A percentile compares a stretch with the other conserved stretches of the same genome.
Conservation (phyloP, 768 basidiomycete genomes). For the Vishniacozyma victoriae region DNA sequence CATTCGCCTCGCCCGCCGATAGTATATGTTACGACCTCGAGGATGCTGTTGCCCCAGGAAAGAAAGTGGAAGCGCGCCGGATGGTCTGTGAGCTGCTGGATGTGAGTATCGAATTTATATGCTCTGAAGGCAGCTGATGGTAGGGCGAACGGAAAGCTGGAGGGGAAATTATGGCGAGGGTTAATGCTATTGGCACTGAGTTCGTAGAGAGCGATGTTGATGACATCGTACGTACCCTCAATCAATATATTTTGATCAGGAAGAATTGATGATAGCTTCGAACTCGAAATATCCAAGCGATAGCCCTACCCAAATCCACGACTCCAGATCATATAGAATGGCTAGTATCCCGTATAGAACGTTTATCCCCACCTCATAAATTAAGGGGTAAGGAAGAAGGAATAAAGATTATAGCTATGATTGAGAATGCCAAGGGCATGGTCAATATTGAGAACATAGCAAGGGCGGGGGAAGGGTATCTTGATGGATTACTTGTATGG, state of each 20-base stretch:
- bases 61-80: slow-evolving; percentile 57
- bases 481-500: slow-evolving; percentile 65
- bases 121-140: background rate
- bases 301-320: slow-evolving; percentile 83
- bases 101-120: slow-evolving; percentile 11
- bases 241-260: no score
- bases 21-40: slow-evolving; percentile 82
- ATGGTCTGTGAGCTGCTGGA: slow-evolving; percentile 57
- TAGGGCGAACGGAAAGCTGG: slow-evolving; percentile 18
- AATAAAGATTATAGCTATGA: slow-evolving; percentile 66
- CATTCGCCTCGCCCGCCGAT: slow-evolving; percentile 60
- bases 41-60: slow-evolving; percentile 67
- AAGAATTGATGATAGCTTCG: no score
- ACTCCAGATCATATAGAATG: slow-evolving; percentile 60
- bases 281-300: slow-evolving; percentile 54
- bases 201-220: slow-evolving; percentile 40
- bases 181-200: slow-evolving; percentile 41
- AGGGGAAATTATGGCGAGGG: slow-evolving; percentile 39
- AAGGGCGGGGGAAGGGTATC: slow-evolving; percentile 57
- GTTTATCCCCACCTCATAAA: slow-evolving; percentile 34
- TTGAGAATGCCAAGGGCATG: slow-evolving; percentile 74
- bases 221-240: slow-evolving; percentile 30
- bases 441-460: slow-evolving; percentile 67
- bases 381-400: slow-evolving; percentile 28
- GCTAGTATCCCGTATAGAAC: slow-evolving; percentile 54